A percentile compares a stretch with the other conserved stretches of the same genome.
Evolutionary conservation across 495 filamentous ascomycete species (phyloP).

Genomic region (Neurospora sp.): DNA sequence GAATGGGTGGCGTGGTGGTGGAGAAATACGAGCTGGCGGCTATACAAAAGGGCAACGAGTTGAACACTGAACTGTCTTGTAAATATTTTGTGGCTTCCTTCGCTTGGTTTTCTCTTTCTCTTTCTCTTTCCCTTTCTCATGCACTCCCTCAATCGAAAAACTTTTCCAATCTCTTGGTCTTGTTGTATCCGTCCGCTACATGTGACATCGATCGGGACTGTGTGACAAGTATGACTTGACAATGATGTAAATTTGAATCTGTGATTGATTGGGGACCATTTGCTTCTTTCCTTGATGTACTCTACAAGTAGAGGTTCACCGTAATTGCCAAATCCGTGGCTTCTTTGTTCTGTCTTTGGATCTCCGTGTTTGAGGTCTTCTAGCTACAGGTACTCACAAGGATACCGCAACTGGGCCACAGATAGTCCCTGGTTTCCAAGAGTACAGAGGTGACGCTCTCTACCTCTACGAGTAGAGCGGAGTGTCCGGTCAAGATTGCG

Average conservation of each 20-base stretch:
- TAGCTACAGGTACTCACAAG: neutral
- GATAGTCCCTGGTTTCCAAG: neutral
- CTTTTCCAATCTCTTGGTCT: neutral
- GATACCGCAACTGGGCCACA: neutral
- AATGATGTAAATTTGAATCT: neutral
- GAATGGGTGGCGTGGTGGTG: neutral
- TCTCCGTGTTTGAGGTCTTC: neutral
- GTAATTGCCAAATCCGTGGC: neutral
- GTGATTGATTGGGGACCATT: neutral
- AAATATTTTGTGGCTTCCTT: neutral
- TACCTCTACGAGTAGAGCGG: neutral
- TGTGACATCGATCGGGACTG: neutral
- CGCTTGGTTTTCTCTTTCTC: neutral
- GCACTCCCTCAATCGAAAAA: neutral
- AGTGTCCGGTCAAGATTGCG: neutral
- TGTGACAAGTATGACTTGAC: neutral
- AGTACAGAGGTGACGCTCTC: neutral
- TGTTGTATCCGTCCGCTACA: neutral
- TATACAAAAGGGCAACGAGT: neutral
- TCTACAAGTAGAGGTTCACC: neutral
- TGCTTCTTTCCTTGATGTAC: neutral
- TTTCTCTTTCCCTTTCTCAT: neutral
- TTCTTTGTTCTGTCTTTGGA: neutral
- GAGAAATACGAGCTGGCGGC: neutral
- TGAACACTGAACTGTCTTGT: neutral